A percentile compares a stretch with the other conserved stretches of the same genome.
phyloP scores from a whole-genome alignment of 1,139 yeast species.

The Petasospora fabianii region DNA sequence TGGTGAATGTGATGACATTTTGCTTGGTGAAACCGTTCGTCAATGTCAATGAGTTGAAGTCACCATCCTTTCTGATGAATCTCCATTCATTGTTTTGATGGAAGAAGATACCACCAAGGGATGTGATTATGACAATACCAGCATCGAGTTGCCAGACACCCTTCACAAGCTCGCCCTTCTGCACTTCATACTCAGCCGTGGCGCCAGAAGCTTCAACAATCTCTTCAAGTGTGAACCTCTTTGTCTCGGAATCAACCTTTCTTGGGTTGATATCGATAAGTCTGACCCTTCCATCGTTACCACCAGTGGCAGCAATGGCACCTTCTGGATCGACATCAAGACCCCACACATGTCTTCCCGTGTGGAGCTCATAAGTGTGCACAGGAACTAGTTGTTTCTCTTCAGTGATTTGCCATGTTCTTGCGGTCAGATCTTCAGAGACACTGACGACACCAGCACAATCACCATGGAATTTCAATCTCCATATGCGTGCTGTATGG shows the following conservation, averaged over 20 bases:
- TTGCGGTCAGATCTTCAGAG: constrained; percentile 88
- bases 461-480: constrained; percentile 52
- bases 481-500: constrained; percentile 93
- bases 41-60: constrained; percentile 46
- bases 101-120: constrained; percentile 52
- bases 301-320: constrained; percentile 67
- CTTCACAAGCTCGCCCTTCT: constrained; percentile 56
- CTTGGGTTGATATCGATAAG: constrained; percentile 47
- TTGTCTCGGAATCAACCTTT: constrained; percentile 28
- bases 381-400: constrained; percentile 37
- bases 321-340: constrained; percentile 52
- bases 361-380: constrained; percentile 60
- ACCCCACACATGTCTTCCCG: constrained; percentile 88
- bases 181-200: constrained; percentile 31
- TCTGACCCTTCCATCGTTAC: constrained; percentile 83
- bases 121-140: constrained; percentile 55
- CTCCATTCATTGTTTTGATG: constrained; percentile 35
- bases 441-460: constrained; percentile 49
- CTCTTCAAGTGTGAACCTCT: constrained; percentile 32
- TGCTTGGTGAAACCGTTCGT: constrained; percentile 43
- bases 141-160: constrained; percentile 48
- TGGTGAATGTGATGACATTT: constrained; percentile 44
- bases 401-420: constrained; percentile 58
- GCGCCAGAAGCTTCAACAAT: constrained; percentile 28
- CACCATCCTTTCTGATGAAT: constrained; percentile 30